Percentiles rank a stretch among this genome's conserved stretches.
Conservation (phyloP, 306 rosid genomes). For the Adenanthera pavonina region DNA sequence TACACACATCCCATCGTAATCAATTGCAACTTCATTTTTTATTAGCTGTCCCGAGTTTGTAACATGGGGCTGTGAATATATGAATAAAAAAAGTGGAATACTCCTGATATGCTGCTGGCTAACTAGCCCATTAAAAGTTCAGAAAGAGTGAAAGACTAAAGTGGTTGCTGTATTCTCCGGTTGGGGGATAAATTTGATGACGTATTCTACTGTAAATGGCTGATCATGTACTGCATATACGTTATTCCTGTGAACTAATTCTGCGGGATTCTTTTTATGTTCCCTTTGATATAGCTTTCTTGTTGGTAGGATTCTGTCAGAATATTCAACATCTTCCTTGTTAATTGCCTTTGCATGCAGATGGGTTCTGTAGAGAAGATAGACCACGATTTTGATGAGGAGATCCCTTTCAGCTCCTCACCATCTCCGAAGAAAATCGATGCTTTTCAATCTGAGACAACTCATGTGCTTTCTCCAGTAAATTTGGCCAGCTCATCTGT, state of each 20-base stretch:
- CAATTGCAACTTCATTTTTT: neutral
- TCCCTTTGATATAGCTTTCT: neutral
- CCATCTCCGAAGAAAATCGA: constrained; percentile 43
- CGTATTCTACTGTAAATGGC: neutral
- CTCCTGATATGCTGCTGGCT: neutral
- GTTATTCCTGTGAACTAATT: neutral
- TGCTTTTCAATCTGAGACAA: constrained; percentile 57
- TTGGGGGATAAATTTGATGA: neutral
- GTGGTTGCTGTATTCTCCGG: neutral
- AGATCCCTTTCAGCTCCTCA: constrained; percentile 59
- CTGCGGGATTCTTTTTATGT: neutral
- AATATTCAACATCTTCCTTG: neutral
- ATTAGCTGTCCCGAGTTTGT: neutral
- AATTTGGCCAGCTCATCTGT: constrained; percentile 45
- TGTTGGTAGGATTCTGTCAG: neutral
- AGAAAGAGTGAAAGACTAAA: neutral
- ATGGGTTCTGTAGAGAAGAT: constrained; percentile 44
- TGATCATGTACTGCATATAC: neutral
- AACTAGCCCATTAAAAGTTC: neutral
- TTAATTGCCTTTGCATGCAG: constrained; percentile 3
- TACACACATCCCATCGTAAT: neutral
- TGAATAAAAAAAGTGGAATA: neutral
- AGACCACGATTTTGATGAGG: constrained; percentile 50
- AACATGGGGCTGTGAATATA: neutral
- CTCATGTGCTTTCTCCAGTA: constrained; percentile 35